phyloP scores from a whole-genome alignment of 1,139 yeast species.

The Saccharomycopsis phalli region DNA sequence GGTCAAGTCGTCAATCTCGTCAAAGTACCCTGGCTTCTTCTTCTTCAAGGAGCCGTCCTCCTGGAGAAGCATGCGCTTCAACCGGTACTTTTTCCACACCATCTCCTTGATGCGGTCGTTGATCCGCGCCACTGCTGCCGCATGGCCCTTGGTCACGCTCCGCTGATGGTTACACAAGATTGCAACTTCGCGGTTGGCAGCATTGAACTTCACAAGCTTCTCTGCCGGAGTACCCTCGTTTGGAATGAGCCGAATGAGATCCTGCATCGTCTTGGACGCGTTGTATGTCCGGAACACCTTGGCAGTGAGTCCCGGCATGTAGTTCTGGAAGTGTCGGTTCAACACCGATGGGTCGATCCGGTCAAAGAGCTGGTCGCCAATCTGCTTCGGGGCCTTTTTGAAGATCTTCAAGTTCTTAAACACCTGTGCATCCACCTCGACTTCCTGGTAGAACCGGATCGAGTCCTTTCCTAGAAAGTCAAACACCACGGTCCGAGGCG shows the following conservation, averaged over 20 bases:
- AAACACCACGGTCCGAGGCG: slow-evolving; percentile 82
- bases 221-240: slow-evolving; percentile 84
- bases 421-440: slow-evolving; percentile 81
- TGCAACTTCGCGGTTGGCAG: slow-evolving; percentile 93
- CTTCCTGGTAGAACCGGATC: slow-evolving; percentile 85
- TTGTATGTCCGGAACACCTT: slow-evolving; percentile 96
- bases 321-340: slow-evolving; percentile 79
- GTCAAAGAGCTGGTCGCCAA: slow-evolving; percentile 90
- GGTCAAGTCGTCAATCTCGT: slow-evolving; percentile 60
- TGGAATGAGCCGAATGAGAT: slow-evolving; percentile 73
- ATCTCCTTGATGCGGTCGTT: slow-evolving; percentile 69
- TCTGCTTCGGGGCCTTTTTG: slow-evolving; percentile 78
- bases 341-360: slow-evolving; percentile 75
- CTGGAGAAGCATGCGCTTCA: slow-evolving; percentile 60
- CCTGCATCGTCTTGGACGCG: slow-evolving; percentile 96
- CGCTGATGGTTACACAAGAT: slow-evolving; percentile 96
- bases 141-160: slow-evolving; percentile 80
- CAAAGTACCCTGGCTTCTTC: slow-evolving; percentile 52
- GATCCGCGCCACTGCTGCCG: slow-evolving; percentile 68
- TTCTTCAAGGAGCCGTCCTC: slow-evolving; percentile 48
- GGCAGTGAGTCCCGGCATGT: slow-evolving; percentile 92
- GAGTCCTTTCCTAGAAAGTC: slow-evolving; percentile 96
- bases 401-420: slow-evolving; percentile 81
- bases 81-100: slow-evolving; percentile 73
- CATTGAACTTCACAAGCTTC: slow-evolving; percentile 79